Conservation (phyloP, 2,329 filamentous ascomycete genomes). For the Paraphoma chrysanthemicola region DNA sequence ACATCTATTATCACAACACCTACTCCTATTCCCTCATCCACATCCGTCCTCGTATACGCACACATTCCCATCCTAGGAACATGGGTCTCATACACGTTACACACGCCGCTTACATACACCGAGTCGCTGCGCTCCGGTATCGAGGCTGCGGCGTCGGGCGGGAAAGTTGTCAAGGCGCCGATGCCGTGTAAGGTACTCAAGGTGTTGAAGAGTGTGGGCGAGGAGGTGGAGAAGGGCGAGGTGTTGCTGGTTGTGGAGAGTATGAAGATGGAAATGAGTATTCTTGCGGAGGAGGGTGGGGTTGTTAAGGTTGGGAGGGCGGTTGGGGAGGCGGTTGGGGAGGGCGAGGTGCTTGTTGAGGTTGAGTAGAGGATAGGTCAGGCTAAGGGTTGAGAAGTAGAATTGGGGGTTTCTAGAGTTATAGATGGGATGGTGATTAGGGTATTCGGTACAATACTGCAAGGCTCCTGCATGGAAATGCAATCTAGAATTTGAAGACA, state of each 20-base stretch:
- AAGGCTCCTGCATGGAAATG: too few species aligned
- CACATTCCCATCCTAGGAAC: constrained; percentile 41
- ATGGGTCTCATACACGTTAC: constrained; percentile 29
- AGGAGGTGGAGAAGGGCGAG: constrained; percentile 31
- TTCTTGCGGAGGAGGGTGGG: constrained; percentile 32
- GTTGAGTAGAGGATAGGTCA: constrained; percentile 2
- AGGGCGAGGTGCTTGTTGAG: constrained; percentile 40
- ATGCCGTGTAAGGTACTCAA: constrained; percentile 48
- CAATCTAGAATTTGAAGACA: too few species aligned
- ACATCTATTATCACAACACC: not conserved
- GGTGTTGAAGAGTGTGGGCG: constrained; percentile 41
- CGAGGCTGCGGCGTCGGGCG: constrained; percentile 15
- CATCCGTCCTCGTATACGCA: constrained; percentile 21
- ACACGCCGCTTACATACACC: constrained; percentile 37
- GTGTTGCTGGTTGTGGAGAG: constrained; percentile 27
- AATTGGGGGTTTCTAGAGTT: too few species aligned
- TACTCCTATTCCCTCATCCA: constrained; percentile 14
- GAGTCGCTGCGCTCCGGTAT: constrained; percentile 26
- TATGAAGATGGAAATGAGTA: constrained; percentile 52
- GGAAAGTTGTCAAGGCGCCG: constrained; percentile 29
- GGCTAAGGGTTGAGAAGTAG: too few species aligned
- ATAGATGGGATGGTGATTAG: too few species aligned
- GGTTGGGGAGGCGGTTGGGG: constrained; percentile 34
- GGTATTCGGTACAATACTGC: too few species aligned
- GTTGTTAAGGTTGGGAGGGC: constrained; percentile 27